phyloP scores from a whole-genome alignment of 2,329 filamentous ascomycete species.

The Ophiostoma tasmaniense region DNA sequence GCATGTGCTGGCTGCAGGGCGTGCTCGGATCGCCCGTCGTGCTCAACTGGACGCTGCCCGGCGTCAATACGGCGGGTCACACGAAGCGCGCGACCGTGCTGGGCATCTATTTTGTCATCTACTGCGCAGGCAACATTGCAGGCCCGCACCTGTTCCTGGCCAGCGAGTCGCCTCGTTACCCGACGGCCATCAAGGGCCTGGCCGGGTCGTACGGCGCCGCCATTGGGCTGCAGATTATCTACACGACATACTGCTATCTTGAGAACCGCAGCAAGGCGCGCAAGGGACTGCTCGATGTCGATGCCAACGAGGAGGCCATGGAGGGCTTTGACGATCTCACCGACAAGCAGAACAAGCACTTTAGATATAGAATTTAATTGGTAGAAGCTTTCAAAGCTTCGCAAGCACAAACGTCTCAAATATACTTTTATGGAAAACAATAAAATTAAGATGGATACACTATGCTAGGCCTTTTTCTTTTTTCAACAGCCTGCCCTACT shows the following conservation, averaged over 20 bases:
- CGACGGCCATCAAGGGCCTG: slow-evolving; percentile 19
- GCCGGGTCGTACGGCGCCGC: slow-evolving; percentile 17
- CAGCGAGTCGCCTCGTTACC: slow-evolving; percentile 17
- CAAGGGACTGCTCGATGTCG: slow-evolving; percentile 10
- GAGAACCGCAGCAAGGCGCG: slow-evolving; percentile 18
- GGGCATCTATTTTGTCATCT: slow-evolving; percentile 34
- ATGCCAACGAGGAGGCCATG: slow-evolving; percentile 15
- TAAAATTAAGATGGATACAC: background rate
- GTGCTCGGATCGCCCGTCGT: slow-evolving; percentile 40
- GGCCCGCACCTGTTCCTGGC: slow-evolving; percentile 20
- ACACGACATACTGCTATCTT: slow-evolving; percentile 16
- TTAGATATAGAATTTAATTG: slow-evolving; percentile 18
- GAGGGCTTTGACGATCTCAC: slow-evolving; percentile 19
- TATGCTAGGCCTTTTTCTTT: background rate
- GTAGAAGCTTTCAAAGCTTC: no score
- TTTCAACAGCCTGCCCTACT: background rate
- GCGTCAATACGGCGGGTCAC: slow-evolving; percentile 39
- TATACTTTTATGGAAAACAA: no score
- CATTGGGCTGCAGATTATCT: slow-evolving; percentile 18
- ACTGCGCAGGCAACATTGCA: slow-evolving; percentile 19
- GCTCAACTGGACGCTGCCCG: slow-evolving; percentile 43
- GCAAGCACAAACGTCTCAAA: no score
- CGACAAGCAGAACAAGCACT: slow-evolving; percentile 21
- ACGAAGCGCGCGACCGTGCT: slow-evolving; percentile 43
- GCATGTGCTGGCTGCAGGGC: background rate